Evolutionary conservation across 164 flowering plant species (phyloP).

Genomic region (Magnolia officinalis): DNA sequence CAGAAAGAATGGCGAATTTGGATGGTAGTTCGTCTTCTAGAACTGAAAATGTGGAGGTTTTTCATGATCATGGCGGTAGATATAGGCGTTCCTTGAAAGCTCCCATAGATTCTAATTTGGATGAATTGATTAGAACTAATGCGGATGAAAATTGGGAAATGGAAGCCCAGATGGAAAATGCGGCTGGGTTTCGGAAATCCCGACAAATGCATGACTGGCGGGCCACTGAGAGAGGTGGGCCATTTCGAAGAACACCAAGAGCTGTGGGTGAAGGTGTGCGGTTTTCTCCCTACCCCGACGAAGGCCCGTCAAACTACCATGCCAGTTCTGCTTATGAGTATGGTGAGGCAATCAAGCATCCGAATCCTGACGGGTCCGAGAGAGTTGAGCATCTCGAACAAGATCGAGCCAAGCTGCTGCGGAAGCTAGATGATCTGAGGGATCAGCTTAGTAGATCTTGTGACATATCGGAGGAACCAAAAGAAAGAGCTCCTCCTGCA

Average conservation of each 20-base stretch:
- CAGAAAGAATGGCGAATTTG: conserved; percentile 16
- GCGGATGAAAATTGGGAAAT: background rate
- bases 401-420: conserved; percentile 66
- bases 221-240: conserved; percentile 3
- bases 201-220: conserved; percentile 2
- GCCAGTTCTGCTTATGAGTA: conserved; percentile 19
- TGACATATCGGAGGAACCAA: conserved; percentile 40
- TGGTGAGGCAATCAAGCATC: conserved; percentile 22
- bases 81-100: conserved; percentile 10
- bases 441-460: conserved; percentile 55
- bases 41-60: conserved; percentile 13
- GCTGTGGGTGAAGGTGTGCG: conserved; percentile 22
- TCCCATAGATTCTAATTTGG: conserved; percentile 5
- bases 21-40: conserved; percentile 19
- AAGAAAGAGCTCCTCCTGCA: conserved; percentile 39
- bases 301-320: conserved; percentile 39
- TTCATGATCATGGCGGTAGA: conserved; percentile 7
- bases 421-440: conserved; percentile 70
- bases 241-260: conserved; percentile 18
- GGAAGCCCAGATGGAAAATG: background rate
- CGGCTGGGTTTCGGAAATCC: conserved; percentile 7
- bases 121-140: conserved; percentile 4
- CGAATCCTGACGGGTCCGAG: conserved; percentile 11
- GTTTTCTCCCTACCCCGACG: conserved; percentile 31
- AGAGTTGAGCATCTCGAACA: conserved; percentile 45